Base-by-base conservation (phyloP, 306 rosid genomes). In the Rosa multiflora region DNA sequence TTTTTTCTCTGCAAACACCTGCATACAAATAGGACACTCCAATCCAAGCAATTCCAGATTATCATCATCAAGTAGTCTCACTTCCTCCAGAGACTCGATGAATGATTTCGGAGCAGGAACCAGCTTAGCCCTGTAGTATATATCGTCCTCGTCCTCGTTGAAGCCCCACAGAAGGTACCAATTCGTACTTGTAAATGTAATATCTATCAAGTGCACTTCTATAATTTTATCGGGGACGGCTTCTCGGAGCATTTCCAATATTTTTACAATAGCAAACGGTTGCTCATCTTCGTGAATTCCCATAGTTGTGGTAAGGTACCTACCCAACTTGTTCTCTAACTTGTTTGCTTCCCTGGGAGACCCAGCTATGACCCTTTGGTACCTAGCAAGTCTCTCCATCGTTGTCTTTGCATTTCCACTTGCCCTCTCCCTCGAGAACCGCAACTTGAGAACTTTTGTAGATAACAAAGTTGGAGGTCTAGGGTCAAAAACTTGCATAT, bases 381-480 rank as follows among this genome's bases (percentile, higher is more conserved):
- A 63, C 43, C 3, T 63, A 0, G 43, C 43, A 6, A 63, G 32
- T 32, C 68, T 63, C 68, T 63, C 43, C 40, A 32, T 63, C 20
- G 20, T 63, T 3, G 3, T 62, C 42, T 12, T 5, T 29, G 7
- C 9, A 62, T 29, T 15, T 12, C 42, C 42, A 23, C 42, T 58
- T 4, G 40, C 18, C 68, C 17, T 62, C 68, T 62, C 40, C 67
- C 39, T 61, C 1, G 68, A 29, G 40, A 62, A 26, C 42, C 18
- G 42, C 68, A 62, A 5, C 42, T 62, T 26, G 4, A 62, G 42
- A 5, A 9, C 21, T 0, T 10, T 21, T 8, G 0, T 8, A 3
- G 6, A 4, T 21, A 0, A 1, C 5, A 3, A 0, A 21, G 3
- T 9, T 58, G 35, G 14, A 6, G 5, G 0, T 9, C 3, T 0